phyloP scores from a whole-genome alignment of 2,329 filamentous ascomycete species.

The Leptographium lundbergii region DNA sequence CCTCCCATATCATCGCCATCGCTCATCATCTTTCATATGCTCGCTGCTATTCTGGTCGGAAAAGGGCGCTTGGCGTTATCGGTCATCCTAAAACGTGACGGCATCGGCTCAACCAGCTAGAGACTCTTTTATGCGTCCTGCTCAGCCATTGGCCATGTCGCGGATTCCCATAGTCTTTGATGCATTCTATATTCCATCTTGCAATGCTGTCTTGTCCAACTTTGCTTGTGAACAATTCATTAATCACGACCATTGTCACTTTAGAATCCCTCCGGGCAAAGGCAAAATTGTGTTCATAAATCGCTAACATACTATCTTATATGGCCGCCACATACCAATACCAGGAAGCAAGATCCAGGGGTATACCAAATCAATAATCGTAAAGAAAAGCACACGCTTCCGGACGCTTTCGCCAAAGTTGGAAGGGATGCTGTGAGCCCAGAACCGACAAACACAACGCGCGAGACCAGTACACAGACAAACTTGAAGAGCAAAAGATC shows the following conservation, averaged over 20 bases:
- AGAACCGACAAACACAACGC: neutral
- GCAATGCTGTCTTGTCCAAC: neutral
- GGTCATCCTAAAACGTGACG: neutral
- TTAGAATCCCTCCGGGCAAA: no score
- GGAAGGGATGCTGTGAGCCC: neutral
- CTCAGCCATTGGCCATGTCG: neutral
- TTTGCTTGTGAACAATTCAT: no score
- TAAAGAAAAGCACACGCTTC: constrained; percentile 1
- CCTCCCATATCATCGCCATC: no score
- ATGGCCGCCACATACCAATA: constrained; percentile 9
- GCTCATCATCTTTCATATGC: neutral
- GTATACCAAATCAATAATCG: constrained; percentile 15
- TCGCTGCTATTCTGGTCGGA: neutral
- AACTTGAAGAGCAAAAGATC: neutral
- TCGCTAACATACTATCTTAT: constrained; percentile 3
- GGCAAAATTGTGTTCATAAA: neutral
- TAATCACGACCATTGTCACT: no score
- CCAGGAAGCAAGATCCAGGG: constrained; percentile 10
- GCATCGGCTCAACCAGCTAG: neutral
- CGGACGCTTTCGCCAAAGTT: neutral
- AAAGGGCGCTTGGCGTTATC: neutral
- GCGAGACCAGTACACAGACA: neutral
- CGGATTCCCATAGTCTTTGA: neutral
- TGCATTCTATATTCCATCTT: neutral
- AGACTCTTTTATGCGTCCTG: neutral